Conservation (phyloP, 2,329 filamentous ascomycete species). For the Cercospora nicotianae region DNA sequence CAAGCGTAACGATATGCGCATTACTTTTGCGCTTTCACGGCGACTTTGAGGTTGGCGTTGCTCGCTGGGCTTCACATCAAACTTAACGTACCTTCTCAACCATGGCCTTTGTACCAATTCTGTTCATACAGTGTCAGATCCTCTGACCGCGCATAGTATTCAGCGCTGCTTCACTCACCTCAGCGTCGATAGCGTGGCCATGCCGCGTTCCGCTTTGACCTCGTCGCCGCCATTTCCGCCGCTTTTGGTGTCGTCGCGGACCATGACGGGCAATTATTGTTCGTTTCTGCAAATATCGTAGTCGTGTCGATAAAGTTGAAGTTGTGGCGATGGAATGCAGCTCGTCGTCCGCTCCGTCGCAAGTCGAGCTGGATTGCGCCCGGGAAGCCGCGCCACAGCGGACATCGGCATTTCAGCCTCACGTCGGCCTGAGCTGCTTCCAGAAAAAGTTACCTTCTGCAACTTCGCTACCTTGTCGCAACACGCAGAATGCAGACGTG, state of each 20-base stretch:
- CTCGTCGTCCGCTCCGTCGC: slow-evolving; percentile 16
- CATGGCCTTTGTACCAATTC: slow-evolving; percentile 66
- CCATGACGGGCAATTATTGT: slow-evolving; percentile 47
- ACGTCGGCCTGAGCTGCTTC: slow-evolving; percentile 3
- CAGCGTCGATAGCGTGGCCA: slow-evolving; percentile 81
- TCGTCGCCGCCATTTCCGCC: slow-evolving; percentile 36
- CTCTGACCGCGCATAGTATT: neutral
- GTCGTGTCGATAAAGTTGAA: slow-evolving; percentile 8
- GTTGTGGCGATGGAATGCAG: slow-evolving; percentile 17
- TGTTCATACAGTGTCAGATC: slow-evolving; percentile 39
- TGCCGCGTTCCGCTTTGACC: slow-evolving; percentile 67
- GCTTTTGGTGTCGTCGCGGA: slow-evolving; percentile 48
- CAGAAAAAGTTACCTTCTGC: neutral
- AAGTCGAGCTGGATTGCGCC: slow-evolving; percentile 21
- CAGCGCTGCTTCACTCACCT: slow-evolving; percentile 55
- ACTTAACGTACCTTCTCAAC: slow-evolving; percentile 63
- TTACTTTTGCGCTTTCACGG: neutral
- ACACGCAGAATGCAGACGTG: neutral
- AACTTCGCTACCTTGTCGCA: neutral
- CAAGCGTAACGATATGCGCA: neutral
- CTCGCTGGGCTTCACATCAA: slow-evolving; percentile 29
- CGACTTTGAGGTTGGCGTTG: neutral
- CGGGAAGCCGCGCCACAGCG: slow-evolving; percentile 11
- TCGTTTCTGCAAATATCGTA: neutral
- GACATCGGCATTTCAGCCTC: slow-evolving; percentile 3